Base-by-base conservation (phyloP, 2,329 filamentous ascomycete species). In the Pyrenochaeta sp. region DNA sequence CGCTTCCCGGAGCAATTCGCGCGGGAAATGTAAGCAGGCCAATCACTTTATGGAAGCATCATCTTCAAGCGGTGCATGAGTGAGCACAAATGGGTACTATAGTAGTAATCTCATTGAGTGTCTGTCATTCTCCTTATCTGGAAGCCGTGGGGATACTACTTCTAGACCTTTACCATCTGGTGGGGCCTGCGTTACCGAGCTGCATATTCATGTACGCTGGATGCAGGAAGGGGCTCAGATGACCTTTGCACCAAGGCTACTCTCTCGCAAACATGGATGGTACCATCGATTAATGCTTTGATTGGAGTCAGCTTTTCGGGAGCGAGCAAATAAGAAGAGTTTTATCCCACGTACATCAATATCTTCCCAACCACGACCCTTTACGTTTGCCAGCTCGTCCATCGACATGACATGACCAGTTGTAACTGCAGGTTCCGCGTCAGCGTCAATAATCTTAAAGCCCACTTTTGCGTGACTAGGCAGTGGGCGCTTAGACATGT, bases 281-380 rank as follows among this genome's bases (percentile, higher is more conserved):
- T 35, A 41, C 27, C 44, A 54, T 59, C 21, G 49, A 36, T 72
- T 51, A 74, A 51, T 74, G 71, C 71, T 74, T 53, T 54, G 52
- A 47, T 61, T 64, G 49, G 46, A 59, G 66, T 74, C 56, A 74
- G 65, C 58, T 53, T 49, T 37, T 14, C 42, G 40, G 45, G 20
- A 47, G 44, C 14, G 43, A 43, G 23, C 44, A 56, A 45, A 60
- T 49, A 37, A 49, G 20, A 48, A 36, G 45, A 48, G 33, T 14
- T n/a, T 47, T 33, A 45, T 33, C 45, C 27, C 39, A 73, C 75
- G 60, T 71, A 78, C 75, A 60, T 87, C 85, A 45, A 83, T 77
- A 62, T 87, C 92, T 78, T 96, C 92, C 93, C 94, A 97, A 64
- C 91, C 90, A 63, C 94, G 86, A 58, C 94, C 94, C 75, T 95